Percentiles rank a stretch among this genome's conserved stretches.
Evolutionary conservation across 2,329 filamentous ascomycete genomes (phyloP).

Genomic region (Cladosporium cucumerinum): DNA sequence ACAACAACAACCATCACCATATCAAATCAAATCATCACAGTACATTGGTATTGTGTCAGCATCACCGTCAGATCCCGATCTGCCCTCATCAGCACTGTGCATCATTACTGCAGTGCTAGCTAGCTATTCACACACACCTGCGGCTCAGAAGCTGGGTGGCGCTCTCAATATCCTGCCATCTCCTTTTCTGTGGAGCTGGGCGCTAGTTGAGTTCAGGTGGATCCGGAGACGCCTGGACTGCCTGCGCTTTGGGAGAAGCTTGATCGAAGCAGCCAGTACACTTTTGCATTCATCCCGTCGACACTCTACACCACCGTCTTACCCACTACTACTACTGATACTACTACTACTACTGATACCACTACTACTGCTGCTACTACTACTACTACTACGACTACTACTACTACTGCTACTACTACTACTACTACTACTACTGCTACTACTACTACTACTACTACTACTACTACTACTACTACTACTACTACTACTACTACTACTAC

Average conservation of each 20-base stretch:
- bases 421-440: too few species aligned
- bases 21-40: not conserved
- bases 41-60: not conserved
- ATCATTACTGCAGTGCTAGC: not conserved
- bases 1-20: not conserved
- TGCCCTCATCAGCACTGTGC: not conserved
- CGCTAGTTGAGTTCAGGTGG: not conserved
- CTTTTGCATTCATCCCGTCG: not conserved
- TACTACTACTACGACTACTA: too few species aligned
- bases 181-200: constrained; percentile 2
- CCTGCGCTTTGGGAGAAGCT: not conserved
- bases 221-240: not conserved
- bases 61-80: not conserved
- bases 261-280: not conserved
- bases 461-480: too few species aligned
- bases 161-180: constrained; percentile 8
- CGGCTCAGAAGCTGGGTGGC: not conserved
- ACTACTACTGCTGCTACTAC: too few species aligned
- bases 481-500: too few species aligned
- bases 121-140: not conserved
- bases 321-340: too few species aligned
- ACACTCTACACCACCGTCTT: not conserved
- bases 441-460: too few species aligned
- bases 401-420: too few species aligned
- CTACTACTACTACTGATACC: too few species aligned